Evolutionary conservation across 2,329 filamentous ascomycete species (phyloP).

Genomic region (Pleoardoris graminearum): DNA sequence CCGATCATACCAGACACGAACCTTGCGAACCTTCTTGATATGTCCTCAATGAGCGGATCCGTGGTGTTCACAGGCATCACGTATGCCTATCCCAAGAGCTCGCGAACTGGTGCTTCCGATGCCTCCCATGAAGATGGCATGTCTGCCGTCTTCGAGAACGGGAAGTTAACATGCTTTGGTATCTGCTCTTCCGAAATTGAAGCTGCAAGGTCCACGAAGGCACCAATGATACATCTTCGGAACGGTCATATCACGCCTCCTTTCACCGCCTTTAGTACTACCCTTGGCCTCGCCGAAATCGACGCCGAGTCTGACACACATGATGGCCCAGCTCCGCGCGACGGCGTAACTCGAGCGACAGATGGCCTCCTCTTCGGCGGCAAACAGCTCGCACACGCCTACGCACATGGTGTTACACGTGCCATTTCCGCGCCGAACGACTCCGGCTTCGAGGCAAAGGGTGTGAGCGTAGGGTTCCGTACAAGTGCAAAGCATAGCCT

Average conservation of each 20-base stretch:
- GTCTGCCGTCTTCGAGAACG: constrained; percentile 54
- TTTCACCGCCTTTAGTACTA: constrained; percentile 64
- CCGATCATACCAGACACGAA: constrained; percentile 49
- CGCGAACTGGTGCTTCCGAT: not conserved
- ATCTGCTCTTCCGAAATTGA: constrained; percentile 53
- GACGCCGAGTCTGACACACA: constrained; percentile 57
- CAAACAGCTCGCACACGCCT: constrained; percentile 45
- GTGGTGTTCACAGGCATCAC: constrained; percentile 62
- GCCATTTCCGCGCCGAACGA: constrained; percentile 45
- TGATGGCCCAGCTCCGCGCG: constrained; percentile 54
- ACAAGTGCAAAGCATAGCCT: constrained; percentile 41
- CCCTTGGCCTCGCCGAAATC: constrained; percentile 66
- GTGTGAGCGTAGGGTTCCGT: constrained; percentile 44
- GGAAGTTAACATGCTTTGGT: constrained; percentile 62
- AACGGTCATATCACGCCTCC: constrained; percentile 65
- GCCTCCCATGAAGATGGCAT: constrained; percentile 42
- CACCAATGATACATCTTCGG: constrained; percentile 51
- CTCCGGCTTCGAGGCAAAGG: constrained; percentile 37
- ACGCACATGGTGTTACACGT: constrained; percentile 43
- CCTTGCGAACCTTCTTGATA: constrained; percentile 37
- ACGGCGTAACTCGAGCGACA: constrained; percentile 60
- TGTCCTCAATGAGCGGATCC: constrained; percentile 45
- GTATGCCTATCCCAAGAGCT: constrained; percentile 41
- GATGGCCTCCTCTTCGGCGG: constrained; percentile 49
- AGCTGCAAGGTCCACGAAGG: constrained; percentile 37